Conservation (phyloP, 192 early-diverging fungal genomes). For the Backusella australiensis region DNA sequence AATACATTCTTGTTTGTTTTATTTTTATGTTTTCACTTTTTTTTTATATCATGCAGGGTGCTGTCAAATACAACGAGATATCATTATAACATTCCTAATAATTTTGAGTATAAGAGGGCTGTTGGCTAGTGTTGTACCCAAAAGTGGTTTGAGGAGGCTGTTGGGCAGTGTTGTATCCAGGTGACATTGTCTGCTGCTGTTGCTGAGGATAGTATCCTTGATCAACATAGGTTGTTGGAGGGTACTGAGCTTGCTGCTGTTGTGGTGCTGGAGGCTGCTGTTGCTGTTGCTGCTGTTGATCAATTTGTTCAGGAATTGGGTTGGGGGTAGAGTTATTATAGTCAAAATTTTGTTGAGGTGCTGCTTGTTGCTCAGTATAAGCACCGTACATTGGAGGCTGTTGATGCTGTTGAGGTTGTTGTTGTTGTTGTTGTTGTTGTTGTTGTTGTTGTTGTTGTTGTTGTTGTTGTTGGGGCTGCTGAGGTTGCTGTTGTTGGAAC, state of each 20-base stretch:
- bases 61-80: not conserved
- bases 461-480: not conserved
- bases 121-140: not conserved
- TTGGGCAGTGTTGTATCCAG: not conserved
- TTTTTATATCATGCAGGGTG: not conserved
- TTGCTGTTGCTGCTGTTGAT: slow-evolving; percentile 11
- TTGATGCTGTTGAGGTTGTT: not conserved
- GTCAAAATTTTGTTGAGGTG: slow-evolving; percentile 18
- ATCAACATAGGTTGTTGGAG: not conserved
- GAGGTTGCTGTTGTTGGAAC: slow-evolving; percentile 8
- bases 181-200: not conserved
- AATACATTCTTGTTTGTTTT: not conserved
- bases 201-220: slow-evolving; percentile 15
- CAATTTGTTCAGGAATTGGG: slow-evolving; percentile 12
- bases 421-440: slow-evolving; percentile 32
- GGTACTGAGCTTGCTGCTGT: slow-evolving; percentile 22
- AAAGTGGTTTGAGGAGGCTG: not conserved
- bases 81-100: not conserved
- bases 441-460: not conserved
- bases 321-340: slow-evolving; percentile 19
- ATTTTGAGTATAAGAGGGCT: not conserved
- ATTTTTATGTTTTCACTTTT: not conserved
- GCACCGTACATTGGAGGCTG: not conserved
- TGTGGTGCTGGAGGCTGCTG: slow-evolving; percentile 25
- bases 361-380: slow-evolving; percentile 20